Base-by-base conservation (phyloP, 495 filamentous ascomycete species). In the Trypethelium eluteriae region DNA sequence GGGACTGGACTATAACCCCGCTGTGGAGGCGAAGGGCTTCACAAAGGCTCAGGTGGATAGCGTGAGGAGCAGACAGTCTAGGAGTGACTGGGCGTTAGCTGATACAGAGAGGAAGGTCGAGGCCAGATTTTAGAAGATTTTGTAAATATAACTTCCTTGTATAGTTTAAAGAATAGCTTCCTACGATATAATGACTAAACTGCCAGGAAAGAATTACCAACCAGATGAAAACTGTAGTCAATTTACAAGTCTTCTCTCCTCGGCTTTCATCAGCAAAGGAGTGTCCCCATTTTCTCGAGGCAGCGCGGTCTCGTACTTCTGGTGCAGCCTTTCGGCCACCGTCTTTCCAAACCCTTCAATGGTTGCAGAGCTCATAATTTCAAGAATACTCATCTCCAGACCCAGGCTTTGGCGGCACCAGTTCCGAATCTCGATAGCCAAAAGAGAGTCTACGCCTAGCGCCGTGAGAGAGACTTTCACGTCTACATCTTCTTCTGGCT, bases 1-100 rank as follows among this genome's bases (percentile, higher is more conserved):
- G 16, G 84, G 84, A 61, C 80, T 93, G 3, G 92, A 91, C 2
- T 97, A 98, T 74, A 98, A 98, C 78, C 93, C 94, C 2, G 94
- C 94, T 0, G 87, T 93, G 3, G 89, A 89, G 78, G 93, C 92
- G 39, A 89, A 86, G 77, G 92, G 91, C 3, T 90, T 96, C 75
- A 92, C 90, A 14, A 83, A 82, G 39, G 85, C 80, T 71, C 90
- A 97, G 78, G 88, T 84, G 16, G 84, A 84, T 69, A 76, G 73
- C 18, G 90, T 91, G 46, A 80, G 88, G 71, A 95, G 90, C 79
- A 84, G 83, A 81, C 88, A 77, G 63, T 80, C 81, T 71, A 81
- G 78, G 59, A 88, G 83, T 76, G 83, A 82, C 38, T 96, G 85
- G 84, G 92, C 92, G 64, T 69, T 93, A 77, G 82, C 84, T 67